Conservation (phyloP, 331 rosid genomes). For the Phaseolus coccineus region DNA sequence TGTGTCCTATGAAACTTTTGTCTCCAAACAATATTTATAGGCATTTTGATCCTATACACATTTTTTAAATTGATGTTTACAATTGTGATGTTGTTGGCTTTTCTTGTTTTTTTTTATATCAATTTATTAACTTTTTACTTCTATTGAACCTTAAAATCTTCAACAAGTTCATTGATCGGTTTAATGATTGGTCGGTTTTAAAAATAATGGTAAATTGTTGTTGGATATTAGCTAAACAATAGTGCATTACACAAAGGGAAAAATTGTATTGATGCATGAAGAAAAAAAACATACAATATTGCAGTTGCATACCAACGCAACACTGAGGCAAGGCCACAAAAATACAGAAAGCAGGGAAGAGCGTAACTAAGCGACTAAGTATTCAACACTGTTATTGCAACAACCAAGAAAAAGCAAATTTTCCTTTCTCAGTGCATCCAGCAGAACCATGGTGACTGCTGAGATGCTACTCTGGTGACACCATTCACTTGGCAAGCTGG, state of each 20-base stretch:
- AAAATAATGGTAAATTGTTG: no score
- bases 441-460: constrained; percentile 30
- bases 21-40: no score
- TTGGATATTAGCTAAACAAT: neutral
- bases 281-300: neutral
- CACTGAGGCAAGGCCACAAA: constrained; percentile 35
- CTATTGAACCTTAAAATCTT: no score
- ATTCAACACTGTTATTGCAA: constrained; percentile 58
- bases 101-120: no score
- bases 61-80: no score
- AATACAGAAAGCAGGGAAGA: neutral
- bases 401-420: constrained; percentile 22
- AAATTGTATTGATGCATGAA: neutral
- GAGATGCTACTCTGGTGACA: constrained; percentile 31
- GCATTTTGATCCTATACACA: no score
- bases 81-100: no score
- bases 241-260: neutral
- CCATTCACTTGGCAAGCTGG: constrained; percentile 77
- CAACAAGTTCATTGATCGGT: no score
- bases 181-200: no score
- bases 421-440: neutral
- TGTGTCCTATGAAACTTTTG: no score
- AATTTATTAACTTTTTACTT: no score
- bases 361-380: constrained; percentile 46
- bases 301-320: constrained; percentile 36